Evolutionary conservation across 2,329 filamentous ascomycete genomes (phyloP).

Genomic region (Talaromyces islandicus): DNA sequence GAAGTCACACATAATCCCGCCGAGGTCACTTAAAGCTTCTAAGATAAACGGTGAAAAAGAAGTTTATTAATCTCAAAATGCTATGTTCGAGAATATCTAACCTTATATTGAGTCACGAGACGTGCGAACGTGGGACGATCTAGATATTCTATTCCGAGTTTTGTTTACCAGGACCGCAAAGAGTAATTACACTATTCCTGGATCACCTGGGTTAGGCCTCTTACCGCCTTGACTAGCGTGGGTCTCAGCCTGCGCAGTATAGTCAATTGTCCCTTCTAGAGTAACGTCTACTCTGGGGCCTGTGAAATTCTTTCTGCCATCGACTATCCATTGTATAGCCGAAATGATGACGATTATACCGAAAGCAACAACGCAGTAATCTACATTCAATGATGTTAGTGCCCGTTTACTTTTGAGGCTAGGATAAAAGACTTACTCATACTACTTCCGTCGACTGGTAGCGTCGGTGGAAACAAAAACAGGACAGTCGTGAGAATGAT

Average conservation of each 20-base stretch:
- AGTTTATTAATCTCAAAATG: not conserved
- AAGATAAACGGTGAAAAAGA: not conserved
- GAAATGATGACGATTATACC: constrained; percentile 54
- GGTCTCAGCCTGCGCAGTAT: not conserved
- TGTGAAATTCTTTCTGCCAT: constrained; percentile 55
- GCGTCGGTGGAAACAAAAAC: constrained; percentile 65
- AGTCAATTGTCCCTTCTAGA: not conserved
- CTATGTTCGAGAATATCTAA: not conserved
- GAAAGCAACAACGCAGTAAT: constrained; percentile 48
- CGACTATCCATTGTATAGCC: constrained; percentile 53
- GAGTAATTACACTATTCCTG: not conserved
- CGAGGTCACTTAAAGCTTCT: not conserved
- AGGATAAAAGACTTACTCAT: constrained; percentile 53
- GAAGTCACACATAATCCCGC: not conserved
- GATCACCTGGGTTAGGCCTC: too few relatives aligned
- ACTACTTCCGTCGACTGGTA: constrained; percentile 58
- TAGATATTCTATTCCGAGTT: not conserved
- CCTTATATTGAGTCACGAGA: not conserved
- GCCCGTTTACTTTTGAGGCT: not conserved
- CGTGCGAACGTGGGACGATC: not conserved
- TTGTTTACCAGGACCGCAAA: not conserved
- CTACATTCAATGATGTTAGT: constrained; percentile 11
- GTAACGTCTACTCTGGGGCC: constrained; percentile 46
- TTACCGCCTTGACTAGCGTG: not conserved
- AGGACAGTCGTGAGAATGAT: constrained; percentile 64